Percentiles rank a stretch among this genome's conserved stretches.
These are phyloP conservation scores for Phytophthora brassicae DNA, from an alignment of 352 stramenopile genomes.

Conservation along the genomic window DNA sequence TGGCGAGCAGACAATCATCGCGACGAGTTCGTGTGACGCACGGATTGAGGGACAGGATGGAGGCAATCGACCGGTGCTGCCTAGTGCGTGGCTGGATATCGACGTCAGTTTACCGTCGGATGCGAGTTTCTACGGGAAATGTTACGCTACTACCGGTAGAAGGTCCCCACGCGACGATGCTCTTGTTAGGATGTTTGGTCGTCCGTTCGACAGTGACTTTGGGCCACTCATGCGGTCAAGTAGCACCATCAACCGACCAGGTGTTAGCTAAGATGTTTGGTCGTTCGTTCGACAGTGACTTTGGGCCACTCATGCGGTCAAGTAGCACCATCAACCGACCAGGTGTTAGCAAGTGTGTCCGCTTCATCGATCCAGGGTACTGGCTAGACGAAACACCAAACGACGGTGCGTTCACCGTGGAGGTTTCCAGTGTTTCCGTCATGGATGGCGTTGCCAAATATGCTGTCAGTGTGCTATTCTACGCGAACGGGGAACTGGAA, in stretches of 20 bases:
- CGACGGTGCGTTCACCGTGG: slow-evolving; percentile 67
- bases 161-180: slow-evolving; percentile 23
- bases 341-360: slow-evolving; percentile 48
- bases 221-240: slow-evolving; percentile 10
- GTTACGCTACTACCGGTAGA: slow-evolving; percentile 23
- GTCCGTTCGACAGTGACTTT: slow-evolving; percentile 33
- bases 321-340: slow-evolving; percentile 16
- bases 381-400: slow-evolving; percentile 51
- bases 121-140: slow-evolving; percentile 38
- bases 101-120: slow-evolving; percentile 36
- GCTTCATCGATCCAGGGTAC: slow-evolving; percentile 51
- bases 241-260: slow-evolving; percentile 17
- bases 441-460: slow-evolving; percentile 52
- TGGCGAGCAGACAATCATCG: slow-evolving; percentile 51
- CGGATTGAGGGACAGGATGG: slow-evolving; percentile 59
- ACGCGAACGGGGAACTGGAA: slow-evolving; percentile 39
- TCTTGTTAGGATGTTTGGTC: slow-evolving; percentile 27
- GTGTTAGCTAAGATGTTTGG: slow-evolving; percentile 30
- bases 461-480: slow-evolving; percentile 66
- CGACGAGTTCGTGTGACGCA: slow-evolving; percentile 76
- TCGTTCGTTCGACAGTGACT: slow-evolving; percentile 32
- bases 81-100: slow-evolving; percentile 63
- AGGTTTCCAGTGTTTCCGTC: slow-evolving; percentile 61
- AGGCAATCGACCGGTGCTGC: slow-evolving; percentile 40
- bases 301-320: slow-evolving; percentile 14